phyloP scores from a whole-genome alignment of 257 asterid genomes.

The Solanum habrochaites region DNA sequence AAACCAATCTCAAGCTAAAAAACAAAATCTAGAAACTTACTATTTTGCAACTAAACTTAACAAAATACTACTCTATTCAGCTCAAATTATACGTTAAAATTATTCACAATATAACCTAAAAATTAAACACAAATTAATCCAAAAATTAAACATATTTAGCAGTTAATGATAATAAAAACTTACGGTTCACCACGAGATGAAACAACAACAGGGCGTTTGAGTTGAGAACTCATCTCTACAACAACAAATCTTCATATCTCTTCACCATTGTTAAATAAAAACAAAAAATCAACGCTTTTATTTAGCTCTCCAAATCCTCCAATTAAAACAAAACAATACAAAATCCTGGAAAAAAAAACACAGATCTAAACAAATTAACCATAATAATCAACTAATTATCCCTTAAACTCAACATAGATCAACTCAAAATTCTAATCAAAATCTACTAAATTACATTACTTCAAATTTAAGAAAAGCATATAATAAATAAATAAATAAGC shows the following conservation, averaged over 20 bases:
- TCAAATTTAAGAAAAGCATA: constrained; percentile 32
- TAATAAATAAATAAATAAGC: background rate
- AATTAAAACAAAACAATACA: constrained; percentile 15
- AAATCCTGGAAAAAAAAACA: constrained; percentile 18
- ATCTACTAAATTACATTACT: constrained; percentile 33
- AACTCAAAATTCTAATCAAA: constrained; percentile 23
- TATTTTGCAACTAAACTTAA: background rate
- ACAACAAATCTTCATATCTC: constrained; percentile 50
- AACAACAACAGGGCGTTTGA: constrained; percentile 36
- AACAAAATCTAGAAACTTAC: background rate
- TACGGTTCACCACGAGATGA: constrained; percentile 53
- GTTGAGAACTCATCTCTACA: constrained; percentile 28
- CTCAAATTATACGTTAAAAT: background rate
- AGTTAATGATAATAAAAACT: background rate
- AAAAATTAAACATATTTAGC: background rate
- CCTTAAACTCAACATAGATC: constrained; percentile 46
- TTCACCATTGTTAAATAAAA: constrained; percentile 34
- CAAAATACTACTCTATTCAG: background rate
- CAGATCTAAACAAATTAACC: constrained; percentile 37
- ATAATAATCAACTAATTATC: constrained; percentile 17
- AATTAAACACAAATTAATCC: background rate
- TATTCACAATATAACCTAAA: background rate
- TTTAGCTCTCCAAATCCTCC: constrained; percentile 23
- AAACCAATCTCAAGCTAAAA: background rate
- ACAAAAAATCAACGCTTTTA: constrained; percentile 16